A percentile compares a stretch with the other conserved stretches of the same genome.
These are phyloP conservation scores for Takakia lepidozioides DNA, from an alignment of 225 moss, liverwort and hornwort genomes.

Conservation along the genomic window DNA sequence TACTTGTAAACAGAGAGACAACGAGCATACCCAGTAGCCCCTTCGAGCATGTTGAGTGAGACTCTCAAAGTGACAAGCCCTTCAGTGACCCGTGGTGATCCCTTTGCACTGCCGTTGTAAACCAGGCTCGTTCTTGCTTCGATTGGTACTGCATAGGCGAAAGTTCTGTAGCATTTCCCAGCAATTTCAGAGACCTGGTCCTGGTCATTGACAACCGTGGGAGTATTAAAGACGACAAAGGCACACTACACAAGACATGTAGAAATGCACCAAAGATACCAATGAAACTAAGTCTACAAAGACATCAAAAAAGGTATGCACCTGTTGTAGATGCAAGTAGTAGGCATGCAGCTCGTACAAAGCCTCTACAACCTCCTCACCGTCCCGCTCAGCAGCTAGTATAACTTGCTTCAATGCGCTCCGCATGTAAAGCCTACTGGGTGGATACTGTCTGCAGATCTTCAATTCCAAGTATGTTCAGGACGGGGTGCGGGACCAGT, in stretches of 20 bases:
- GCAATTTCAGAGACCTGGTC: conserved; percentile 48
- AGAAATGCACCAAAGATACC: not conserved
- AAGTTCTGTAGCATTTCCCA: conserved; percentile 72
- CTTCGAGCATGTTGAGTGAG: conserved; percentile 86
- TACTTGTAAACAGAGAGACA: not conserved
- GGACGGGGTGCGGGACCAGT: no score
- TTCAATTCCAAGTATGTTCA: no score
- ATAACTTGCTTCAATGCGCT: conserved; percentile 70
- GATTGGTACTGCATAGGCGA: conserved; percentile 45
- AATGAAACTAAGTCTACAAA: not conserved
- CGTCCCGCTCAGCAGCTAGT: conserved; percentile 71
- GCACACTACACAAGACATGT: conserved; percentile 4
- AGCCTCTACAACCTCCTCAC: conserved; percentile 67
- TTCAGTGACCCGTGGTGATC: no score
- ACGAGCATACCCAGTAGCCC: conserved; percentile 74
- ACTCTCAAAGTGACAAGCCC: conserved; percentile 60
- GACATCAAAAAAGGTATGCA: conserved; percentile 6
- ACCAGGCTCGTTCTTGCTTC: conserved; percentile 20
- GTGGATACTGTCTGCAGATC: conserved; percentile 62
- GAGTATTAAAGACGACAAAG: conserved; percentile 2
- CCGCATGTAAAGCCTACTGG: conserved; percentile 61
- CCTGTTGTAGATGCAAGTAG: conserved; percentile 46
- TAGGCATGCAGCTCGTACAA: conserved; percentile 60
- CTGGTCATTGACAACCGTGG: no score
- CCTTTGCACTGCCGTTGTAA: conserved; percentile 24